Evolutionary conservation across 495 filamentous ascomycete species (phyloP).

Genomic region (Aspergillus baeticus): DNA sequence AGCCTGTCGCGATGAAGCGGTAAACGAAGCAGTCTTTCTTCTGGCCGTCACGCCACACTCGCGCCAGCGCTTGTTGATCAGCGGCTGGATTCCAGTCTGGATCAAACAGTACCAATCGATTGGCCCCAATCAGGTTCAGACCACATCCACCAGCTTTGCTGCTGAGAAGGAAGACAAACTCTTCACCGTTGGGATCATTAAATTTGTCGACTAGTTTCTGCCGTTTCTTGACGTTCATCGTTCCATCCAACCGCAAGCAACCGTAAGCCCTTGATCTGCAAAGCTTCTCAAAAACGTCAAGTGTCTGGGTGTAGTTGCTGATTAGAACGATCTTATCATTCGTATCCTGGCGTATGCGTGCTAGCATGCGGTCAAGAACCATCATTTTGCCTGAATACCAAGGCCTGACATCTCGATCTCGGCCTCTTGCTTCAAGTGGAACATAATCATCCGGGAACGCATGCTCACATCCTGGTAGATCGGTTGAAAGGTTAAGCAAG

Average conservation of each 20-base stretch:
- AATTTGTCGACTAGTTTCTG: slow-evolving; percentile 98
- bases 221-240: slow-evolving; percentile 95
- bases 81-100: slow-evolving; percentile 99
- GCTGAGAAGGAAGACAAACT: slow-evolving; percentile 95
- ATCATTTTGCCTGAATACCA: slow-evolving; percentile 99
- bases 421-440: slow-evolving; percentile 79
- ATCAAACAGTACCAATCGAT: slow-evolving; percentile 95
- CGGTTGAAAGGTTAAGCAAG: slow-evolving; percentile 76
- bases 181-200: slow-evolving; percentile 86
- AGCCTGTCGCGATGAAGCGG: slow-evolving; percentile 95
- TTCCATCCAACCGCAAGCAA: slow-evolving; percentile 85
- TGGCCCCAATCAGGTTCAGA: slow-evolving; percentile 95
- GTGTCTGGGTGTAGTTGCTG: slow-evolving; percentile 95
- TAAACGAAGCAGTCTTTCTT: slow-evolving; percentile 99
- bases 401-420: slow-evolving; percentile 87
- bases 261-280: slow-evolving; percentile 86
- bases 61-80: slow-evolving; percentile 94
- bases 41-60: slow-evolving; percentile 98
- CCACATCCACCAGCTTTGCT: slow-evolving; percentile 96
- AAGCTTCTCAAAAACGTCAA: slow-evolving; percentile 91
- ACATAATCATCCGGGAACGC: slow-evolving; percentile 86
- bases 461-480: slow-evolving; percentile 84
- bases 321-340: slow-evolving; percentile 99
- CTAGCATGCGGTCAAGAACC: slow-evolving; percentile 97
- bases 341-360: slow-evolving; percentile 91